These are phyloP conservation scores for Penicillium mononematosum DNA, from an alignment of 495 filamentous ascomycete species.

Conservation along the genomic window DNA sequence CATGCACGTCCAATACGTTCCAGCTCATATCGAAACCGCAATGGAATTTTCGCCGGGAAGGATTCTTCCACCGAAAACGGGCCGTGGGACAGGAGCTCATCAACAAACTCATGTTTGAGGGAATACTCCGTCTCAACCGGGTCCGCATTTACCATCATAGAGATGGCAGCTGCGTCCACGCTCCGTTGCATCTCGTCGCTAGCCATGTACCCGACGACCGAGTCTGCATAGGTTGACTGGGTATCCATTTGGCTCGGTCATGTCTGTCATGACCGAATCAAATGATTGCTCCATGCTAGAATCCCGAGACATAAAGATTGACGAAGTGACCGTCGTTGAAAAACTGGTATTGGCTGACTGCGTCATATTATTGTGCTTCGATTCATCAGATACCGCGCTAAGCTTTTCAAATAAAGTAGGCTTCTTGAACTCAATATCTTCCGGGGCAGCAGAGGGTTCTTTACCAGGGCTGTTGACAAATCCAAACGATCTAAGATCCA, in stretches of 20 bases:
- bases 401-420: slow-evolving; percentile 4
- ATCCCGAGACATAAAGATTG: slow-evolving; percentile 18
- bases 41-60: slow-evolving; percentile 31
- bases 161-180: slow-evolving; percentile 12
- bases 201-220: slow-evolving; percentile 28
- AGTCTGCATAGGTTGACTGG: slow-evolving; percentile 36
- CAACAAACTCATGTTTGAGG: slow-evolving; percentile 28
- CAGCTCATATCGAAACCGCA: slow-evolving; percentile 48
- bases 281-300: slow-evolving; percentile 30
- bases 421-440: slow-evolving; percentile 11
- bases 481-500: slow-evolving; percentile 1
- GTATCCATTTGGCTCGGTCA: slow-evolving; percentile 31
- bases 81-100: slow-evolving; percentile 29
- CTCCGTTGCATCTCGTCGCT: slow-evolving; percentile 25
- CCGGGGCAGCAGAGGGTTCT: slow-evolving; percentile 2
- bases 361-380: background rate
- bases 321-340: slow-evolving; percentile 24
- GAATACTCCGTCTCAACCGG: slow-evolving; percentile 9
- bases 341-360: slow-evolving; percentile 25
- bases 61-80: slow-evolving; percentile 36
- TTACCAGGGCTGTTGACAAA: background rate
- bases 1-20: slow-evolving; percentile 40
- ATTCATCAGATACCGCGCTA: slow-evolving; percentile 6
- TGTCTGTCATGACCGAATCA: slow-evolving; percentile 33
- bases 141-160: slow-evolving; percentile 5